These are phyloP conservation scores for Sedum album DNA, from an alignment of 164 flowering plant species.

Conservation along the genomic window DNA sequence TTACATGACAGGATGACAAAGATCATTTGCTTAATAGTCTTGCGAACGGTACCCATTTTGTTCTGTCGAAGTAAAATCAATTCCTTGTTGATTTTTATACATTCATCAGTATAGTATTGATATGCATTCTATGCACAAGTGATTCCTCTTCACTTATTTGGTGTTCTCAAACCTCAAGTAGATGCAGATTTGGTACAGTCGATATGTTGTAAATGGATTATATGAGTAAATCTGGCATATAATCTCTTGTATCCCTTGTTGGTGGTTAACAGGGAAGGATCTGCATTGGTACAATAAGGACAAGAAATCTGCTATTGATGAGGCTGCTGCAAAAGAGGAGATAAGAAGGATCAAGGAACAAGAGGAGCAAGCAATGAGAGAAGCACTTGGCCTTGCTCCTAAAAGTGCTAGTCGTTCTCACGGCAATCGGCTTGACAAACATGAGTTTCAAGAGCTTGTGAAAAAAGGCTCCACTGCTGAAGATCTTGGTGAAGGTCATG, in stretches of 20 bases:
- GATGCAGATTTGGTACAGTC: not conserved
- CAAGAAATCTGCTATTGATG: constrained; percentile 36
- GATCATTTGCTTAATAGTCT: too few relatives aligned
- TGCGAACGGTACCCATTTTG: too few relatives aligned
- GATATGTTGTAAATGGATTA: not conserved
- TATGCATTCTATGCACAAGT: too few relatives aligned
- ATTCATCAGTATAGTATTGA: too few relatives aligned
- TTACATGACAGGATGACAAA: too few relatives aligned
- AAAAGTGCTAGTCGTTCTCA: constrained; percentile 54
- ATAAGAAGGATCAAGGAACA: constrained; percentile 76
- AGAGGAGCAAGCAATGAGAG: constrained; percentile 96
- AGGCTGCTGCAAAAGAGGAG: constrained; percentile 76
- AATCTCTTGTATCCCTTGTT: not conserved
- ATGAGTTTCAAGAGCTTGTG: constrained; percentile 81
- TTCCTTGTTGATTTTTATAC: too few relatives aligned
- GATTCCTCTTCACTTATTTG: too few relatives aligned
- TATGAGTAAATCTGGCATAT: not conserved
- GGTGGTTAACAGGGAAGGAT: constrained; percentile 63
- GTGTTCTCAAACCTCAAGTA: too few relatives aligned
- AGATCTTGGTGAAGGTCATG: constrained; percentile 83
- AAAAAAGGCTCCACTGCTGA: constrained; percentile 90
- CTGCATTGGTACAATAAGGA: constrained; percentile 79
- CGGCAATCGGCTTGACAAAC: constrained; percentile 86
- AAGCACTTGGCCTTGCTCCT: constrained; percentile 96
- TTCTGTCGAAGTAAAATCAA: too few relatives aligned